Evolutionary conservation across 768 basidiomycete genomes (phyloP).

Genomic region (Hortiboletus campestris): DNA sequence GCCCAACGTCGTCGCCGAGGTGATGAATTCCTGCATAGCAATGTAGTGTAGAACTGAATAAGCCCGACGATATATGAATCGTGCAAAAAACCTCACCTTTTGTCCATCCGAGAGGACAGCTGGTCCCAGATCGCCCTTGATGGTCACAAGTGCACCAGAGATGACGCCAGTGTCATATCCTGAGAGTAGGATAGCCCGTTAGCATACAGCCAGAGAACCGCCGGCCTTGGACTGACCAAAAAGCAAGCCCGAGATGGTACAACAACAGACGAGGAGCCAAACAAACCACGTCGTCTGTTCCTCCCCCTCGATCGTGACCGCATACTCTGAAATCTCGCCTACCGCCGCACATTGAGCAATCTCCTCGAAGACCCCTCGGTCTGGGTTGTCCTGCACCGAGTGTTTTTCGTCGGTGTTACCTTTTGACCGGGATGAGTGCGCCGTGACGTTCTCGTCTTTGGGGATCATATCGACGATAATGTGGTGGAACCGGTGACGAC

Average conservation of each 20-base stretch:
- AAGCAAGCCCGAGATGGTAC: slow-evolving; percentile 73
- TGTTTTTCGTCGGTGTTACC: slow-evolving; percentile 4
- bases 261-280: slow-evolving; percentile 71
- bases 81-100: slow-evolving; percentile 31
- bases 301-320: slow-evolving; percentile 62
- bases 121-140: slow-evolving; percentile 64
- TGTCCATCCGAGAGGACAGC: slow-evolving; percentile 54
- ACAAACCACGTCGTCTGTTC: slow-evolving; percentile 71
- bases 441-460: neutral
- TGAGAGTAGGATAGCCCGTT: slow-evolving; percentile 22
- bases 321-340: slow-evolving; percentile 59
- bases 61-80: neutral
- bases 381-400: neutral
- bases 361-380: slow-evolving; percentile 15
- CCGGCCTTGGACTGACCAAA: slow-evolving; percentile 51
- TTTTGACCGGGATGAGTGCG: neutral
- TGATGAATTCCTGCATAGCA: slow-evolving; percentile 56
- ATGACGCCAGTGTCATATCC: slow-evolving; percentile 83
- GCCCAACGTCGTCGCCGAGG: slow-evolving; percentile 74
- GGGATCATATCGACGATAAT: neutral
- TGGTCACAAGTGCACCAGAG: slow-evolving; percentile 76
- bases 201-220: neutral
- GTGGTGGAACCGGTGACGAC: neutral
- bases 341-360: slow-evolving; percentile 10
- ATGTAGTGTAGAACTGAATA: neutral